Evolutionary conservation across 495 filamentous ascomycete genomes (phyloP).

Genomic region (Sabuloglossum arenarium): DNA sequence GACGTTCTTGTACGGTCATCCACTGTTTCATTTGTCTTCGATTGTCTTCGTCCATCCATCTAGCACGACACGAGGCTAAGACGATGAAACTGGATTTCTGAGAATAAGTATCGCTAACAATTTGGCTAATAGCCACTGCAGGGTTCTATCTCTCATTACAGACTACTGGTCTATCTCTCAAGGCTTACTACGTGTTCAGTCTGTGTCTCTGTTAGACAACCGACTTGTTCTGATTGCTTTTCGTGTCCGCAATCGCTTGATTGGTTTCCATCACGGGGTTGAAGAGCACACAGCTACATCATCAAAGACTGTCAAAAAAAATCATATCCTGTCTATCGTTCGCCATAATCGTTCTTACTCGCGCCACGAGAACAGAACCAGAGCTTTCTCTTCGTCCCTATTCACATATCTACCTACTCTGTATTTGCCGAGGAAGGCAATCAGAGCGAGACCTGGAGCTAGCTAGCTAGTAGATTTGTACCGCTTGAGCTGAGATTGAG

Average conservation of each 20-base stretch:
- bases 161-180: not conserved
- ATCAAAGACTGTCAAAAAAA: not conserved
- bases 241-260: slow-evolving; percentile 1
- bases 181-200: not conserved
- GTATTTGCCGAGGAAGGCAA: slow-evolving; percentile 2
- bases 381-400: slow-evolving; percentile 1
- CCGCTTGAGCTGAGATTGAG: not conserved
- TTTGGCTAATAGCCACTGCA: not conserved
- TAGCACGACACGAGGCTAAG: not conserved
- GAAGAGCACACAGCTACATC: not conserved
- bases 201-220: not conserved
- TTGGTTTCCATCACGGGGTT: not conserved
- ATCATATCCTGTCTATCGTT: slow-evolving; percentile 3
- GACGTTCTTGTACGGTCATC: not conserved
- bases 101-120: not conserved
- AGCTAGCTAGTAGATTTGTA: slow-evolving; percentile 3
- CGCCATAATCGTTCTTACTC: slow-evolving; percentile 1
- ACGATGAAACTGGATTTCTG: not conserved
- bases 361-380: not conserved
- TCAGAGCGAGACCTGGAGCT: not conserved
- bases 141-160: not conserved
- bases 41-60: not conserved
- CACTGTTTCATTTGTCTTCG: not conserved
- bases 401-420: not conserved
- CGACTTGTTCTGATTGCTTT: slow-evolving; percentile 2